Evolutionary conservation across 768 basidiomycete genomes (phyloP), one percentile per base, ranked within the genome.

Genomic region (Lyophyllum semitale): DNA sequence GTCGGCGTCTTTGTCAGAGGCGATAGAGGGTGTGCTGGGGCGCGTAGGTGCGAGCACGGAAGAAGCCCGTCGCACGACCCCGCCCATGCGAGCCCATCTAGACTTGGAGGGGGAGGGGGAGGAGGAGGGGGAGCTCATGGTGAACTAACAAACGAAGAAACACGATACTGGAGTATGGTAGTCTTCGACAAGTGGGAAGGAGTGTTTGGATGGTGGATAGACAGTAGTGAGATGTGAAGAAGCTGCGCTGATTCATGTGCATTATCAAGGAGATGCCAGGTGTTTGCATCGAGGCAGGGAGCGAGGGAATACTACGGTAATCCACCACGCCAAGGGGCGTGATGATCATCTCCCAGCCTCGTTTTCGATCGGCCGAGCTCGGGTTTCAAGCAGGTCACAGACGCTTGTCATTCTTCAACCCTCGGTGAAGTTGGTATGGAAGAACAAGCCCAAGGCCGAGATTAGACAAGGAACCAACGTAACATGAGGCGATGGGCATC

Each of bases 31-130:
- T 47, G 81, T 68, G 58, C 71, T 69, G 22, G 71, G 48, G 2
- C 65, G 58, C 23, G 66, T 47, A 37, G 84, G 71, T 37, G 71
- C 68, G 57, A 87, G 75, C 8, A 79, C 71, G 3, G 82, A 80
- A 17, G 87, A 88, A 3, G 85, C 80, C 48, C 86, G 83, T 8
- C 85, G 80, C 66, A 87, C 75, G 48, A 74, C 81, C 45, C 75
- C 78, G 47, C 83, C 83, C 73, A 88, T 79, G 47, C 87, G 84
- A 37, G 76, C 70, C 69, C 87, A 85, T 64, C 81, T 75, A 42
- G 79, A 74, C 64, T 73, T 79, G 59, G 70, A 40, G 57, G 70
- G 68, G 59, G 70, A 37, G 56, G 70, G 68, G 25, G 45, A 59
- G 18, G 69, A 59, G 59, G 61, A 68, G 20, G 70, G 63, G 57